Evolutionary conservation across 441 rosid genomes (phyloP).

Genomic region (Metrosideros polymorpha): DNA sequence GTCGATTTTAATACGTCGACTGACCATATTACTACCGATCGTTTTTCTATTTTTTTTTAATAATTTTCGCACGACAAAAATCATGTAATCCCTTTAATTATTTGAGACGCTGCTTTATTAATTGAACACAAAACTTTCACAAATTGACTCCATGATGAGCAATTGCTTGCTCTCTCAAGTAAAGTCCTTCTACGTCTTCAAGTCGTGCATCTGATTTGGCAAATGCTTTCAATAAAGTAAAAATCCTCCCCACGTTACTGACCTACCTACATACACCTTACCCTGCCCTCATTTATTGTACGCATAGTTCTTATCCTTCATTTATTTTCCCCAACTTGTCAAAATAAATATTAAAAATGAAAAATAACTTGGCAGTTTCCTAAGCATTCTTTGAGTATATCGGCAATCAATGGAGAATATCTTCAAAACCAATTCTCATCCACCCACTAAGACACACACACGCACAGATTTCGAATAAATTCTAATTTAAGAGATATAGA

Average conservation of each 20-base stretch:
- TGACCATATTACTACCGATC: not conserved
- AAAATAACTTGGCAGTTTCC: not conserved
- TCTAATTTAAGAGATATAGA: no score
- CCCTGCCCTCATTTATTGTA: not conserved
- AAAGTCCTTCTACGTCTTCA: not conserved
- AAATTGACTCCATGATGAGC: not conserved
- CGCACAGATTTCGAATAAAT: no score
- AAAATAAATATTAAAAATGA: not conserved
- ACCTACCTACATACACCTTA: not conserved
- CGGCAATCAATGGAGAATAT: not conserved
- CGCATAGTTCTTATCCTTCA: not conserved
- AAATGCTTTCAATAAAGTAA: not conserved
- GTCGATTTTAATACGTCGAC: not conserved
- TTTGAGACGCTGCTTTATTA: not conserved
- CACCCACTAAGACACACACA: no score
- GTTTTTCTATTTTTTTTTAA: not conserved
- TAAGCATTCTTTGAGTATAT: not conserved
- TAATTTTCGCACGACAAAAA: accelerated
- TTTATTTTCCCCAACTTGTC: not conserved
- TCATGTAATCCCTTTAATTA: not conserved
- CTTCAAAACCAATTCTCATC: not conserved
- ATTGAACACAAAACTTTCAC: accelerated
- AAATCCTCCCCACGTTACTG: not conserved
- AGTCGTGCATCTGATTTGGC: not conserved
- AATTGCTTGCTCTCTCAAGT: not conserved